These are phyloP conservation scores for Bretschneidera sinensis DNA, from an alignment of 345 rosid species.

Conservation along the genomic window DNA sequence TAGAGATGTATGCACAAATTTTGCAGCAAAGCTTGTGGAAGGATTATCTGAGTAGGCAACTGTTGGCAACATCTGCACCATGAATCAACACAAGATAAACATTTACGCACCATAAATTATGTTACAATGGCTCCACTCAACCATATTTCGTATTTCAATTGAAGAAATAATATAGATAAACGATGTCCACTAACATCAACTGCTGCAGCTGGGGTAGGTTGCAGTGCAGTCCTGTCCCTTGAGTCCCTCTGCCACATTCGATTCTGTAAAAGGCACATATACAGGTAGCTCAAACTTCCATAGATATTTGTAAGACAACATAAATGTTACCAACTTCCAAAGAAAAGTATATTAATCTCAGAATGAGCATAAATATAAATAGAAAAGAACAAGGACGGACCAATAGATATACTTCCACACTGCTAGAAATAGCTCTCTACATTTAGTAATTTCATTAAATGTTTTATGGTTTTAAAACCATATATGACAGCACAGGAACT, in stretches of 20 bases:
- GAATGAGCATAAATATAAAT: background rate
- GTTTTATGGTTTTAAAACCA: background rate
- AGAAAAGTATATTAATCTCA: background rate
- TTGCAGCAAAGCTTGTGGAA: constrained; percentile 91
- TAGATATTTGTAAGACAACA: background rate
- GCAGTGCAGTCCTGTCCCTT: constrained; percentile 71
- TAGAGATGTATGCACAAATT: constrained; percentile 91
- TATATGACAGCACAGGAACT: background rate
- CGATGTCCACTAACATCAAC: constrained; percentile 57
- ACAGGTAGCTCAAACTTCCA: constrained; percentile 9
- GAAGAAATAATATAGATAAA: constrained; percentile 12
- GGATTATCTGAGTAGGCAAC: constrained; percentile 92
- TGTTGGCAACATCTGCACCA: constrained; percentile 78
- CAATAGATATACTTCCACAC: background rate
- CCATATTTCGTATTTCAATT: constrained; percentile 9
- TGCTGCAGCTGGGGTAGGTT: constrained; percentile 89
- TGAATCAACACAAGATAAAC: constrained; percentile 13
- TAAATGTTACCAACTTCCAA: background rate
- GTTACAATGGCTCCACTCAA: too few species aligned
- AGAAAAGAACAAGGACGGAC: background rate
- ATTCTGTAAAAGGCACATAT: constrained; percentile 39
- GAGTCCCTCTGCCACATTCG: constrained; percentile 86
- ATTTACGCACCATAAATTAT: constrained; percentile 6
- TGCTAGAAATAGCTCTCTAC: background rate
- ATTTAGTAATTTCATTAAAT: too few species aligned